phyloP scores from a whole-genome alignment of 192 early-diverging fungal genomes.

The Lobosporangium transversale region DNA sequence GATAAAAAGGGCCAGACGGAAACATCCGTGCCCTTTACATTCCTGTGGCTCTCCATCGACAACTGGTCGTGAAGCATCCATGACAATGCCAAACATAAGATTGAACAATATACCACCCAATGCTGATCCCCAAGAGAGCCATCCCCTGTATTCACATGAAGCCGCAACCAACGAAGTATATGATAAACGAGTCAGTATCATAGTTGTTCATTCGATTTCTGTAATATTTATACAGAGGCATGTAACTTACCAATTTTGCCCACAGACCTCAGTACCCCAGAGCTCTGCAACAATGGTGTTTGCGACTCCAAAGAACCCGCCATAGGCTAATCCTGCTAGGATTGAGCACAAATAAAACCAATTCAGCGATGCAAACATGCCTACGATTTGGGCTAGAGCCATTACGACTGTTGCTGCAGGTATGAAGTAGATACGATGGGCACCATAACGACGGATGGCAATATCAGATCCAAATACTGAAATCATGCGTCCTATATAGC shows the following conservation, averaged over 20 bases:
- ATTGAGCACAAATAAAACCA: conserved; percentile 33
- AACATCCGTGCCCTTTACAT: conserved; percentile 38
- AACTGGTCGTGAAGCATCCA: conserved; percentile 23
- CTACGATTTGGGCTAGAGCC: conserved; percentile 30
- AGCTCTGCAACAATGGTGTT: conserved; percentile 47
- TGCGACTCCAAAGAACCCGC: conserved; percentile 49
- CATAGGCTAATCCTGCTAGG: conserved; percentile 36
- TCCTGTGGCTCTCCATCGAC: conserved; percentile 12
- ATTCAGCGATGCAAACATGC: conserved; percentile 26
- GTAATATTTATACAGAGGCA: not conserved
- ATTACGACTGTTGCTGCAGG: conserved; percentile 26
- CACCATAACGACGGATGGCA: conserved; percentile 16
- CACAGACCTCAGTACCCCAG: conserved; percentile 42
- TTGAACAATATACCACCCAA: conserved; percentile 48
- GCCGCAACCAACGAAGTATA: no score
- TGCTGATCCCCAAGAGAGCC: conserved; percentile 44
- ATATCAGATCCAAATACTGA: conserved; percentile 29
- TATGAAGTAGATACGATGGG: conserved; percentile 16
- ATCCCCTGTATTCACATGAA: no score
- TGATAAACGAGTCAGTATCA: no score
- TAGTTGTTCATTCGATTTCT: no score
- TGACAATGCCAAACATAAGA: conserved; percentile 35
- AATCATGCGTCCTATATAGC: conserved; percentile 26
- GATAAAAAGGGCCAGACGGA: conserved; percentile 22
- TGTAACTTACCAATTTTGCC: conserved; percentile 42